Conservation (phyloP, 495 filamentous ascomycete genomes). For the Glutinoglossum americanum region DNA sequence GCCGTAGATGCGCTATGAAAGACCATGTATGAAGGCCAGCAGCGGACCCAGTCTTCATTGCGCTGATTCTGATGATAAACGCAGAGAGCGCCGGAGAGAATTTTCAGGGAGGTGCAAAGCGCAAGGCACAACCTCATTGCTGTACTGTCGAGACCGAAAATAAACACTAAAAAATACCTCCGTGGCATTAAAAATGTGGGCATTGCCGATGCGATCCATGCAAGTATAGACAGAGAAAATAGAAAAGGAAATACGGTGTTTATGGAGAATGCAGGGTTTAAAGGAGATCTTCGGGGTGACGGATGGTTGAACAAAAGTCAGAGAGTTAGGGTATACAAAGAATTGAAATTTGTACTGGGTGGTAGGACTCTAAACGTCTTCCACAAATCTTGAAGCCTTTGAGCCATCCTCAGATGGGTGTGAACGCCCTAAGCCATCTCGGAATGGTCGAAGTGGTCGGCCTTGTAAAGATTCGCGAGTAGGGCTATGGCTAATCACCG, state of each 20-base stretch:
- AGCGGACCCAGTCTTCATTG: background rate
- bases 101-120: background rate
- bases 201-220: background rate
- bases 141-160: background rate
- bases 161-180: background rate
- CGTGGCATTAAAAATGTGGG: background rate
- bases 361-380: conserved; percentile 17
- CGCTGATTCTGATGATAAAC: background rate
- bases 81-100: background rate
- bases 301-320: background rate
- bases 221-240: background rate
- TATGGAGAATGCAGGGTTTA: background rate
- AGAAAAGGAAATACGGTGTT: background rate
- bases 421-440: conserved; percentile 22
- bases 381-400: conserved; percentile 27
- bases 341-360: background rate
- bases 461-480: conserved; percentile 14
- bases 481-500: conserved; percentile 21
- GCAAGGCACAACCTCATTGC: background rate
- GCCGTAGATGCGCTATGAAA: background rate
- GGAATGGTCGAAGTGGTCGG: conserved; percentile 12
- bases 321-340: background rate
- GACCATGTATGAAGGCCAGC: background rate
- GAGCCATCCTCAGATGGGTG: conserved; percentile 25
- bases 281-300: background rate